These are phyloP conservation scores for Scenedesmus sp. DNA, from an alignment of 163 green algal species.

Conservation along the genomic window DNA sequence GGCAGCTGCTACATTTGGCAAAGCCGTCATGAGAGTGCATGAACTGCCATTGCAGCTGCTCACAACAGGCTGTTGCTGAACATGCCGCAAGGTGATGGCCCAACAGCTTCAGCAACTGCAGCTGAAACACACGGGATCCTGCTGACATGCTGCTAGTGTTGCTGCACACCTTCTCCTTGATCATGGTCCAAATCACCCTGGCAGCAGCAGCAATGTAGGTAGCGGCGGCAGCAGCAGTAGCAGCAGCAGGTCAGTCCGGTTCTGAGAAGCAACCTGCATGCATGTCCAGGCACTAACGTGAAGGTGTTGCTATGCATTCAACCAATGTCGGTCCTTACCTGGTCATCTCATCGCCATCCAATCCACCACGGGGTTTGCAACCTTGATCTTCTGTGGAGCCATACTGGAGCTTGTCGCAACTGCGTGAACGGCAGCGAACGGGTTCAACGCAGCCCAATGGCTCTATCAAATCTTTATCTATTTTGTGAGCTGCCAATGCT, in stretches of 20 bases:
- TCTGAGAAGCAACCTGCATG: not conserved
- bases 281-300: not conserved
- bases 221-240: conserved; percentile 1
- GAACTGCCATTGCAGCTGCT: too few relatives aligned
- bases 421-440: not conserved
- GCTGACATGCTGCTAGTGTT: not conserved
- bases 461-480: not conserved
- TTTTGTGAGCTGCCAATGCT: not conserved
- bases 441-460: too few relatives aligned
- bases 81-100: too few relatives aligned
- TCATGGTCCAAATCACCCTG: conserved; percentile 97
- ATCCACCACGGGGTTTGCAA: conserved; percentile 93
- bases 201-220: not conserved
- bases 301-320: not conserved
- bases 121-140: not conserved
- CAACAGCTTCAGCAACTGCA: not conserved
- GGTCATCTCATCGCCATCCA: conserved; percentile 96
- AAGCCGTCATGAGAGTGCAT: too few relatives aligned
- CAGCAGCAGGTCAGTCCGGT: conserved; percentile 9
- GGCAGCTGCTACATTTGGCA: too few relatives aligned
- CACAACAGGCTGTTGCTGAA: too few relatives aligned
- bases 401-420: conserved; percentile 4
- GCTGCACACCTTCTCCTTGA: conserved; percentile 93
- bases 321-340: conserved; percentile 59
- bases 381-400: conserved; percentile 80